A percentile compares a stretch with the other conserved stretches of the same genome.
Evolutionary conservation across 352 stramenopile genomes (phyloP).

Genomic region (Phytophthora citricola): DNA sequence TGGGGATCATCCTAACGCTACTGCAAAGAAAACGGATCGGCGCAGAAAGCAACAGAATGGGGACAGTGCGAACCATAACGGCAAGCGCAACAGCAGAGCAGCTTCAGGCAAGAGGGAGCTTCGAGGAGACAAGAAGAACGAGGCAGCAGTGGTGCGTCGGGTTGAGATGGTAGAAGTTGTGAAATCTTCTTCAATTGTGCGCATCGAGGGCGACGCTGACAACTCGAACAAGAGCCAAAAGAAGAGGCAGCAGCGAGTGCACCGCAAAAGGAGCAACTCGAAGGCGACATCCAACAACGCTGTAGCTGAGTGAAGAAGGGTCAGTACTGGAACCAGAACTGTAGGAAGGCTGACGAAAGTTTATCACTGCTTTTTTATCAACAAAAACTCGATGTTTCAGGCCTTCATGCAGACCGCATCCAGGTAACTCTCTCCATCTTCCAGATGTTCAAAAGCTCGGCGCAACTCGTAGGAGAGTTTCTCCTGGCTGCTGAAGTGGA

Average conservation of each 20-base stretch:
- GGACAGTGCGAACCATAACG: not conserved
- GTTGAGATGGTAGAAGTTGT: constrained; percentile 15
- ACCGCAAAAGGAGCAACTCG: constrained; percentile 19
- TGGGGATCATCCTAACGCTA: constrained; percentile 5
- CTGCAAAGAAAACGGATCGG: constrained; percentile 26
- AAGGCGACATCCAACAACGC: constrained; percentile 25
- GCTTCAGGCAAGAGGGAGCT: constrained; percentile 13
- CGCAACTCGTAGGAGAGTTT: constrained; percentile 62
- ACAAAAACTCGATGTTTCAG: constrained; percentile 5
- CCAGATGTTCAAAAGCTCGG: constrained; percentile 52
- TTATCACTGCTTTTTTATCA: constrained; percentile 17
- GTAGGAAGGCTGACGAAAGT: not conserved
- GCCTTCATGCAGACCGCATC: constrained; percentile 26
- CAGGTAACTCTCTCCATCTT: constrained; percentile 48
- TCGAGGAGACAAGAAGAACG: constrained; percentile 18
- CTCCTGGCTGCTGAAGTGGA: constrained; percentile 60
- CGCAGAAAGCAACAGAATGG: constrained; percentile 32
- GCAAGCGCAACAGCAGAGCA: constrained; percentile 14
- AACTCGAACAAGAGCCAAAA: constrained; percentile 29
- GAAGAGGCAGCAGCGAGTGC: constrained; percentile 31
- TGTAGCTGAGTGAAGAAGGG: constrained; percentile 13
- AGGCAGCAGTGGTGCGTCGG: constrained; percentile 4
- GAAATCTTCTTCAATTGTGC: constrained; percentile 6
- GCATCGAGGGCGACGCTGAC: constrained; percentile 8
- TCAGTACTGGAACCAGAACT: constrained; percentile 1